phyloP scores from a whole-genome alignment of 805 yeast genomes.

The Nakazawaea molendinolei region DNA sequence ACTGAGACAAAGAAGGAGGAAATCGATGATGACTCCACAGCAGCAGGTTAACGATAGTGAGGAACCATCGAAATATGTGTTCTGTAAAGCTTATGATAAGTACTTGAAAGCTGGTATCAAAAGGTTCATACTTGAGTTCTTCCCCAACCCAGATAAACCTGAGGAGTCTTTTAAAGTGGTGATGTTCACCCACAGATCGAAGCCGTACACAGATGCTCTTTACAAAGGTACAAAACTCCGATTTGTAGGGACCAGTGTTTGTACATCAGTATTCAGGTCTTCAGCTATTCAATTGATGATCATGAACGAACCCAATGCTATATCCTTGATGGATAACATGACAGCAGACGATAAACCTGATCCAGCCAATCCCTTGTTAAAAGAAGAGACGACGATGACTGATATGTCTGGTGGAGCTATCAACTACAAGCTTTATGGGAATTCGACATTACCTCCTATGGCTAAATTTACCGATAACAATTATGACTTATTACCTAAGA shows the following conservation, averaged over 20 bases:
- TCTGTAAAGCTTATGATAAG: slow-evolving; percentile 13
- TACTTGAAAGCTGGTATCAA: slow-evolving; percentile 13
- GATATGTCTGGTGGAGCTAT: slow-evolving; percentile 11
- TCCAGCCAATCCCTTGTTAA: slow-evolving; percentile 11
- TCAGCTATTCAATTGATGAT: slow-evolving; percentile 13
- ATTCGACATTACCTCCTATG: slow-evolving; percentile 14
- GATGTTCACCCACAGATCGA: slow-evolving; percentile 14
- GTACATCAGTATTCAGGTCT: slow-evolving; percentile 12
- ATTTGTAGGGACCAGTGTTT: slow-evolving; percentile 15
- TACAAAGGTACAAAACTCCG: slow-evolving; percentile 14
- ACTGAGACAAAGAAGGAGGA: too few relatives aligned
- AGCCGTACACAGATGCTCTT: slow-evolving; percentile 15
- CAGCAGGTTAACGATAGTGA: background rate
- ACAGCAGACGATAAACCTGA: slow-evolving; percentile 12
- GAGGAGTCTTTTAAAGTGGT: slow-evolving; percentile 8
- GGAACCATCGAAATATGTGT: slow-evolving; percentile 8
- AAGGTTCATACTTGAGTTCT: slow-evolving; percentile 12
- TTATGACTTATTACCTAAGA: slow-evolving; percentile 11
- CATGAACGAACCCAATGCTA: slow-evolving; percentile 9
- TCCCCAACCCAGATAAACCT: slow-evolving; percentile 7
- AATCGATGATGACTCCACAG: too few relatives aligned
- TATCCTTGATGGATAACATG: slow-evolving; percentile 13
- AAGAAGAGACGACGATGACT: slow-evolving; percentile 10
- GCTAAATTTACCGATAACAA: slow-evolving; percentile 10
- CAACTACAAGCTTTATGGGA: slow-evolving; percentile 11